Conservation (phyloP, 2,329 filamentous ascomycete species). For the Botryotinia narcissicola region DNA sequence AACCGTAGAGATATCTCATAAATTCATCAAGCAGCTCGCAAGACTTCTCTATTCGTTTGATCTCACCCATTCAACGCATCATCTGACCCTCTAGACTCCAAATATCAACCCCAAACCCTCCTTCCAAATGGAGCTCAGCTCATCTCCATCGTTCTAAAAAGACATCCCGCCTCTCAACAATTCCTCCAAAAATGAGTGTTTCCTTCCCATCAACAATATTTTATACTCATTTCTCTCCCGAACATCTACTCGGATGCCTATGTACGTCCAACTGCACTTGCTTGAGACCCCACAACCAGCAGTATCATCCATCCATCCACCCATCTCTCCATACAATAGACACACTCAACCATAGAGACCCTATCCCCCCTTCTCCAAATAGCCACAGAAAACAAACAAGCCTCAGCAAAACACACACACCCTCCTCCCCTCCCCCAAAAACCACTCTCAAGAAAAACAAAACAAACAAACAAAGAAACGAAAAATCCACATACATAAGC, state of each 20-base stretch:
- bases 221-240: no score
- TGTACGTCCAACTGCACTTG: background rate
- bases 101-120: background rate
- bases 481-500: constrained; percentile 64
- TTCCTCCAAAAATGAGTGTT: background rate
- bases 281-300: background rate
- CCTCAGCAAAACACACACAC: background rate
- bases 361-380: background rate
- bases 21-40: background rate
- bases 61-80: background rate
- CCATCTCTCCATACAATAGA: background rate
- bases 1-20: background rate
- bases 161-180: background rate
- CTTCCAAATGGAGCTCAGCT: background rate
- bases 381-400: background rate
- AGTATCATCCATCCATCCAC: background rate
- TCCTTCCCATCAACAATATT: background rate
- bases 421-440: no score
- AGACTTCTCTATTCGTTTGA: background rate
- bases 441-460: background rate
- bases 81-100: background rate
- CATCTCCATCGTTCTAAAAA: background rate
- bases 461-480: background rate
- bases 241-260: background rate
- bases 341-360: background rate